A percentile compares a stretch with the other conserved stretches of the same genome.
Conservation (phyloP, 2,329 filamentous ascomycete genomes). For the Fusarium pseudonygamai region DNA sequence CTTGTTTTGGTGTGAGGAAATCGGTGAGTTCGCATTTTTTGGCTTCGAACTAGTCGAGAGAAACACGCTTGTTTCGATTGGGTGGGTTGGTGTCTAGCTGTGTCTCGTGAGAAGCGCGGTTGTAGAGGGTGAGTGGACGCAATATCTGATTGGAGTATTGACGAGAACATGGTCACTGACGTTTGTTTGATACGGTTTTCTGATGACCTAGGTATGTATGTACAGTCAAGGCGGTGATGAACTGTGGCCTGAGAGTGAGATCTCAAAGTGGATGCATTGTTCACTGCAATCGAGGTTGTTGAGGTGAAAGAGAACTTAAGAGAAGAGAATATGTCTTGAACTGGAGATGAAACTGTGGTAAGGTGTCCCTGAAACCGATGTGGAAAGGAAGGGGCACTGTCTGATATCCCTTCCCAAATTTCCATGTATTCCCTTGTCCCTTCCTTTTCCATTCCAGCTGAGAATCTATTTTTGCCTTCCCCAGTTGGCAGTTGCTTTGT, state of each 20-base stretch:
- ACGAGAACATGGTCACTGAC: not conserved
- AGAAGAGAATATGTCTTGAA: constrained; percentile 12
- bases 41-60: constrained; percentile 34
- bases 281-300: not conserved
- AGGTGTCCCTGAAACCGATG: constrained; percentile 16
- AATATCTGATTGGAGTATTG: constrained; percentile 18
- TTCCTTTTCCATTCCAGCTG: constrained; percentile 6
- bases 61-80: constrained; percentile 32
- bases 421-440: not conserved
- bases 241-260: not conserved
- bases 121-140: constrained; percentile 27
- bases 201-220: not conserved
- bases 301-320: not conserved
- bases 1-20: constrained; percentile 11
- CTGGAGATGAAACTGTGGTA: constrained; percentile 24
- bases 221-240: not conserved
- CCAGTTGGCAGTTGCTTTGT: constrained; percentile 1
- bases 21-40: constrained; percentile 33
- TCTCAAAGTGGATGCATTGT: not conserved
- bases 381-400: constrained; percentile 4
- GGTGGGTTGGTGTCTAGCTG: constrained; percentile 29
- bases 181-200: not conserved
- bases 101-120: constrained; percentile 34
- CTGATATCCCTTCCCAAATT: not conserved
- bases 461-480: constrained; percentile 6